Percentiles rank a stretch among this genome's conserved stretches.
phyloP scores from a whole-genome alignment of 2,329 filamentous ascomycete species.

The Lasiodiplodia sp. region DNA sequence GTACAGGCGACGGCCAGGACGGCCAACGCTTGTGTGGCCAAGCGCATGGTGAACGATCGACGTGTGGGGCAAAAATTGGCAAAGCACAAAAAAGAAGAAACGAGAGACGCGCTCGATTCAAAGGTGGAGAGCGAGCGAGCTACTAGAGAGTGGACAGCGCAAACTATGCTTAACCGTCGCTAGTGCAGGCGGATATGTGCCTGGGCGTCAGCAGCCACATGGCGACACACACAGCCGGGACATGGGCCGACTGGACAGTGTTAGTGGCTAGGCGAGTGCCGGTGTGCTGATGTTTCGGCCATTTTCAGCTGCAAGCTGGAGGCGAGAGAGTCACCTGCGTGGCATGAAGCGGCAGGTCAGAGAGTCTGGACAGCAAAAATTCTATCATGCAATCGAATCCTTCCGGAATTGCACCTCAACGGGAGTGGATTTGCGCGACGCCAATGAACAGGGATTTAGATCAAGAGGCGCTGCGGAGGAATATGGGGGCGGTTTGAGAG shows the following conservation, averaged over 20 bases:
- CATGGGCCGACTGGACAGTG: not conserved
- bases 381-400: slow-evolving; percentile 9
- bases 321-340: not conserved
- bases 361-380: not conserved
- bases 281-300: not conserved
- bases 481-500: slow-evolving; percentile 15
- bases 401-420: not conserved
- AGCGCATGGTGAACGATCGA: slow-evolving; percentile 1
- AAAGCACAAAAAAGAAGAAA: not conserved
- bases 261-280: not conserved
- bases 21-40: not conserved
- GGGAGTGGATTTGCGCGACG: not conserved
- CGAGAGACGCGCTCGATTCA: not conserved
- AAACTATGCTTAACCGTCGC: not conserved
- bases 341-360: not conserved
- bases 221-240: not conserved
- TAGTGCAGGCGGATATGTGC: not conserved
- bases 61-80: not conserved
- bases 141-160: not conserved
- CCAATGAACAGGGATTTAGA: not conserved
- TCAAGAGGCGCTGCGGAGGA: slow-evolving; percentile 3
- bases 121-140: not conserved
- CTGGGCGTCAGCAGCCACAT: slow-evolving; percentile 20
- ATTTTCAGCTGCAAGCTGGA: not conserved
- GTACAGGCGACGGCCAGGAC: not conserved